These are phyloP conservation scores for Phialemoniopsis sp. DNA, from an alignment of 2,329 filamentous ascomycete species.

Conservation along the genomic window DNA sequence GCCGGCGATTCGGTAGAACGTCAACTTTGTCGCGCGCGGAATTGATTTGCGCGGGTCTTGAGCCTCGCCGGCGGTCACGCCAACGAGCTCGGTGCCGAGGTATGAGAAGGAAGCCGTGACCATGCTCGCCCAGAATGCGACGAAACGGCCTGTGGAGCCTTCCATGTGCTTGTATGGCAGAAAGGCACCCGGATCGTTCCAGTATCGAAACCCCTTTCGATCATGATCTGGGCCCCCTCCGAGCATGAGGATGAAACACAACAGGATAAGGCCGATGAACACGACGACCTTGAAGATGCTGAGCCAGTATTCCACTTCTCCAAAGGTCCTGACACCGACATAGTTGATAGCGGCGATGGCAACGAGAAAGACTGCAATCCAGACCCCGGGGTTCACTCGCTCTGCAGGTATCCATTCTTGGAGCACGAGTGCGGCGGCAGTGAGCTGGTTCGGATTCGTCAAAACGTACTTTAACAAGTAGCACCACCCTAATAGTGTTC, in stretches of 20 bases:
- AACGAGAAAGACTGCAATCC: conserved; percentile 47
- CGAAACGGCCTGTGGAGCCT: too few species aligned
- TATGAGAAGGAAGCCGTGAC: too few species aligned
- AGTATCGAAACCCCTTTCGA: conserved; percentile 26
- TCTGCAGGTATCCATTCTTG: conserved; percentile 33
- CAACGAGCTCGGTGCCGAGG: conserved; percentile 6
- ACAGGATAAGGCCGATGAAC: conserved; percentile 22
- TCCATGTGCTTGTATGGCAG: too few species aligned
- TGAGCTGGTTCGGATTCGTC: conserved; percentile 43
- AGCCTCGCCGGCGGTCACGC: conserved; percentile 62
- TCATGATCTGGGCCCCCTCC: conserved; percentile 36
- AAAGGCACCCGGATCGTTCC: too few species aligned
- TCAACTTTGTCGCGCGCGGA: conserved; percentile 73
- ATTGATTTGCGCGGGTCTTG: conserved; percentile 76
- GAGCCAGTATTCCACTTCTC: conserved; percentile 32
- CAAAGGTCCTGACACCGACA: conserved; percentile 46
- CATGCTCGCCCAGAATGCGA: too few species aligned
- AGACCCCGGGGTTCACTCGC: conserved; percentile 21
- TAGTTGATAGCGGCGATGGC: conserved; percentile 41
- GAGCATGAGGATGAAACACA: conserved; percentile 31
- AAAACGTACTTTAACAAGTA: conserved; percentile 48
- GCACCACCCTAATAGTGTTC: too few species aligned
- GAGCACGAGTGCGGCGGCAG: conserved; percentile 37
- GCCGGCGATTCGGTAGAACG: conserved; percentile 77
- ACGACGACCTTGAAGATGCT: conserved; percentile 28